Evolutionary conservation across 1,284 basidiomycete genomes (phyloP), one percentile per base, ranked within the genome.

Genomic region (Rhizoctonia solani): DNA sequence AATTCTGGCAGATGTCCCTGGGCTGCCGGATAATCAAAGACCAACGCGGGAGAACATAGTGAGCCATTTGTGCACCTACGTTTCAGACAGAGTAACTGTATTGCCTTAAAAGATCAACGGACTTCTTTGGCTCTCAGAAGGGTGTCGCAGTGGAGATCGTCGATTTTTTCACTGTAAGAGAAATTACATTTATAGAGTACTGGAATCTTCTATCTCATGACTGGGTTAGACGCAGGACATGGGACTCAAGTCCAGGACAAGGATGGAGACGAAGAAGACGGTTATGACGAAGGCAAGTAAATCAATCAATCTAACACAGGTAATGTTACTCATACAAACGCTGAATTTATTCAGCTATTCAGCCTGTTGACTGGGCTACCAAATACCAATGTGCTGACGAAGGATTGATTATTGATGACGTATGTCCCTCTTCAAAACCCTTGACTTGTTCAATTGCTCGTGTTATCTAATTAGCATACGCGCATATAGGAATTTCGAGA

Each of bases 31-130:
- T 4, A 46, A 41, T 14, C 63, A 66, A 37, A 23, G 30, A 19
- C 63, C 63, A 8, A 66, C 63, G 9, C 52, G 63, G 6, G 59
- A 66, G 2, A 66, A 66, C 32, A 66, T 66, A n/a, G 63, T 66
- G 34, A 23, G 37, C 58, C n/a, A 34, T 11, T 4, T 34, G 32
- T 34, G 58, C 30, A 16, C 32, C 34, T 52, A 39, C 49, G 41
- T 52, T 41, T 61, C 47, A 61, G 6, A 21, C 21, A 5, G 23
- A 8, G 21, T 19, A 34, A 37, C 19, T 5, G 9, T 14, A 54
- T 59, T 5, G 16, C 30, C 13, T 54, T 34, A 11, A 11, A 4
- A 66, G 63, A 46, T 54, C 27, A 34, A 54, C 4, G 52, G 63
- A 16, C 27, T 66, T 16, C 23, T 25, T 9, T 66, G 63, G 63